These are phyloP conservation scores for Rhynchospora tenuis DNA, from an alignment of 176 grass and related monocot genomes.

Conservation along the genomic window DNA sequence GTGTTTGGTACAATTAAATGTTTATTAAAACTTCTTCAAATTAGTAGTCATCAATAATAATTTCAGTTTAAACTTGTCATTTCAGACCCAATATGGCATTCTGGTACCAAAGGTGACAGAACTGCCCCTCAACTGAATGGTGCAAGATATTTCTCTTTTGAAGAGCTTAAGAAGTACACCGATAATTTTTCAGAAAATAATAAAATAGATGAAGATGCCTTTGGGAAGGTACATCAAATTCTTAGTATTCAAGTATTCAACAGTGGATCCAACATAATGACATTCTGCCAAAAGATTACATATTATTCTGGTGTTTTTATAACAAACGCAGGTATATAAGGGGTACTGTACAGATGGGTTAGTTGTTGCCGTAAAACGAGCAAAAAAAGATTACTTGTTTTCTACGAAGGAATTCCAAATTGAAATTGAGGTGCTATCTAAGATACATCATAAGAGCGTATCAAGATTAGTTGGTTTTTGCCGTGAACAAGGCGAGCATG, in stretches of 20 bases:
- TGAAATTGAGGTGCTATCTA: slow-evolving; percentile 76
- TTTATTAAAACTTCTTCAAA: slow-evolving; percentile 9
- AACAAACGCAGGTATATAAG: slow-evolving; percentile 49
- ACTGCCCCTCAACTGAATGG: slow-evolving; percentile 62
- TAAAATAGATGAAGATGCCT: slow-evolving; percentile 62
- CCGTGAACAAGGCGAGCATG: slow-evolving; percentile 71
- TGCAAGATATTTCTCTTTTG: slow-evolving; percentile 67
- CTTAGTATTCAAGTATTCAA: not conserved
- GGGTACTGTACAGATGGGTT: slow-evolving; percentile 45
- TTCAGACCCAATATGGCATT: slow-evolving; percentile 52
- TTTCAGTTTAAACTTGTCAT: not conserved
- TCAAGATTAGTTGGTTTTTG: slow-evolving; percentile 68
- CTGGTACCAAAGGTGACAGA: slow-evolving; percentile 37
- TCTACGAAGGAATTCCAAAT: slow-evolving; percentile 72
- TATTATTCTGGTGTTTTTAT: not conserved
- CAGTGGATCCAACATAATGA: not conserved
- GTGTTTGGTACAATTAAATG: slow-evolving; percentile 50
- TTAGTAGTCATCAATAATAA: not conserved
- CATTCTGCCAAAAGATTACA: not conserved
- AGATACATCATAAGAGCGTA: slow-evolving; percentile 74
- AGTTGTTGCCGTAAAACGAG: slow-evolving; percentile 60
- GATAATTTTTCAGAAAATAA: slow-evolving; percentile 51
- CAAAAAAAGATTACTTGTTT: slow-evolving; percentile 27
- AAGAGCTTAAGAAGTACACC: slow-evolving; percentile 58
- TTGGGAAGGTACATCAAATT: slow-evolving; percentile 57